Evolutionary conservation across 495 filamentous ascomycete genomes (phyloP).

Genomic region (Recurvomyces mirabilis): DNA sequence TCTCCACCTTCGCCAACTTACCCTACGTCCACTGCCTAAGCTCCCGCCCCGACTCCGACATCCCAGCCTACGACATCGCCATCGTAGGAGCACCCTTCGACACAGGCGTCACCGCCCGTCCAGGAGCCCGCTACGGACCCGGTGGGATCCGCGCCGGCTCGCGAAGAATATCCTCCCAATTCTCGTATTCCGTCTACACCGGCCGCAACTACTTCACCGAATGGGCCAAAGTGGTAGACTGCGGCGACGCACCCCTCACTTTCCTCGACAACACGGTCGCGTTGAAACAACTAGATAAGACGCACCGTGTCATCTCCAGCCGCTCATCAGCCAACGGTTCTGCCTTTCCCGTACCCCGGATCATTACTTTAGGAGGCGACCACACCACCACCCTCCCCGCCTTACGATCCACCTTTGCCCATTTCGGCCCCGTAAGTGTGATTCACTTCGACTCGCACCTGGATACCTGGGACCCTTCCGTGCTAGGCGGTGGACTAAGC

Average conservation of each 20-base stretch:
- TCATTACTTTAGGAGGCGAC: conserved; percentile 42
- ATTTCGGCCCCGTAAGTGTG: conserved; percentile 40
- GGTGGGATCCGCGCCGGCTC: conserved; percentile 39
- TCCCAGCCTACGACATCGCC: conserved; percentile 72
- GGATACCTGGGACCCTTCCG: conserved; percentile 42
- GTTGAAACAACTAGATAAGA: conserved; percentile 38
- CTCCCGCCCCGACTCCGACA: conserved; percentile 25
- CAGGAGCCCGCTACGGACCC: conserved; percentile 42
- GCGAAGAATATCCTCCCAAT: conserved; percentile 28
- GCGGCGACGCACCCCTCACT: conserved; percentile 42
- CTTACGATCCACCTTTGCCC: conserved; percentile 34
- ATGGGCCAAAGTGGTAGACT: conserved; percentile 42
- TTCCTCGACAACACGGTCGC: conserved; percentile 39
- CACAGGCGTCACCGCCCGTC: conserved; percentile 39
- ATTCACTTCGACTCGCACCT: conserved; percentile 46
- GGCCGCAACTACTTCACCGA: conserved; percentile 34
- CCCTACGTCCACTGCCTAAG: conserved; percentile 38
- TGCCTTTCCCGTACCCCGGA: conserved; percentile 31
- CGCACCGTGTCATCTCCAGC: conserved; percentile 34
- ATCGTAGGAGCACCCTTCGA: conserved; percentile 56
- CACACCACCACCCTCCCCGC: conserved; percentile 43
- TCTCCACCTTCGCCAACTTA: conserved; percentile 40
- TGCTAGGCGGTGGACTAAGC: conserved; percentile 38
- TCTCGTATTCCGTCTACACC: conserved; percentile 36
- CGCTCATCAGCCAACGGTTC: conserved; percentile 22